A percentile compares a stretch with the other conserved stretches of the same genome.
Evolutionary conservation across 108 stramenopile genomes (phyloP).

Genomic region (Schizochytrium sp.): DNA sequence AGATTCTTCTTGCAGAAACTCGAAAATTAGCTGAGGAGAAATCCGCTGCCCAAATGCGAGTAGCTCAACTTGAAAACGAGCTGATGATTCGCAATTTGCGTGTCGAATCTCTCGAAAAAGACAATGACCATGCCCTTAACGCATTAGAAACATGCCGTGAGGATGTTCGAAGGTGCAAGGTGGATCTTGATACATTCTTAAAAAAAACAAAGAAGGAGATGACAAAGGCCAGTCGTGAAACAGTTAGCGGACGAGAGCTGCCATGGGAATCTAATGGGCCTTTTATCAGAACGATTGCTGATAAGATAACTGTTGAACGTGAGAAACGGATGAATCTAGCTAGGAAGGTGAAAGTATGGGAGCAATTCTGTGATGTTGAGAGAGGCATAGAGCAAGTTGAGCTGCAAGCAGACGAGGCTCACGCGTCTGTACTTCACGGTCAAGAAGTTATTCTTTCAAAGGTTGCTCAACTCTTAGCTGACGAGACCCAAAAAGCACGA

Average conservation of each 20-base stretch:
- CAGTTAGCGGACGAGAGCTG: not conserved
- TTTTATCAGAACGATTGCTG: not conserved
- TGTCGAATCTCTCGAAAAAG: not conserved
- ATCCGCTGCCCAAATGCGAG: not conserved
- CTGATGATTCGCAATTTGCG: not conserved
- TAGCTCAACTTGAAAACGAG: not conserved
- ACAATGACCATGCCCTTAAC: not conserved
- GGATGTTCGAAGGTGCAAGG: not conserved
- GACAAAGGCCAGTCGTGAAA: not conserved
- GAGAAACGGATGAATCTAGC: not conserved
- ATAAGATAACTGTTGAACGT: not conserved
- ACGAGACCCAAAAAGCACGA: too few relatives aligned
- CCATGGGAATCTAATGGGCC: not conserved
- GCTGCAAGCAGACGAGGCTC: not conserved
- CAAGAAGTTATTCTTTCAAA: too few relatives aligned
- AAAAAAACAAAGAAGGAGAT: not conserved
- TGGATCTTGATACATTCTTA: not conserved
- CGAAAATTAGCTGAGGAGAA: constrained; percentile 16
- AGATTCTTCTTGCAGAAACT: not conserved
- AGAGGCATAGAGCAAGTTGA: not conserved
- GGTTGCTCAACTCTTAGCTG: too few relatives aligned
- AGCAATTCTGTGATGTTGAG: not conserved
- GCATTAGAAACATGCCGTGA: not conserved
- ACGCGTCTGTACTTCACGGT: not conserved
- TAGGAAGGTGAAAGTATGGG: constrained; percentile 16